phyloP scores from a whole-genome alignment of 1,284 basidiomycete species.

The Phylloporus sp. region DNA sequence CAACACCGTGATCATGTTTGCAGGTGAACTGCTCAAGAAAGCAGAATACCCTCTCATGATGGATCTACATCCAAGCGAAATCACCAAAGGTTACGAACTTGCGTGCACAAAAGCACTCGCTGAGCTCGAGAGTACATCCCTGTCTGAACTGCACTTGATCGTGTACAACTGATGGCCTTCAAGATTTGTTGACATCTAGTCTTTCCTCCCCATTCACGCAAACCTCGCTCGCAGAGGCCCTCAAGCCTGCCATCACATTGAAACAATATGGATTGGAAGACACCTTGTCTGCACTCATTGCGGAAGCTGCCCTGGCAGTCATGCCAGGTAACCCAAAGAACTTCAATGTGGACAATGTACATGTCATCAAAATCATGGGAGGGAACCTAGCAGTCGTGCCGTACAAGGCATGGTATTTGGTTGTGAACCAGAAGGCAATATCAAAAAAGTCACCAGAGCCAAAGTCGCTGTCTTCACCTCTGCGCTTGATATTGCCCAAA shows the following conservation, averaged over 20 bases:
- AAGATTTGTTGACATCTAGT: slow-evolving; percentile 66
- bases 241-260: slow-evolving; percentile 92
- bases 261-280: slow-evolving; percentile 98
- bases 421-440: slow-evolving; percentile 88
- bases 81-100: slow-evolving; percentile 95
- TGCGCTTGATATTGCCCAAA: slow-evolving; percentile 92
- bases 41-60: slow-evolving; percentile 93
- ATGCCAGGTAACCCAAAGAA: slow-evolving; percentile 90
- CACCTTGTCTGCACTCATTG: slow-evolving; percentile 81
- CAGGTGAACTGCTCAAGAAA: slow-evolving; percentile 94
- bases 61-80: slow-evolving; percentile 95
- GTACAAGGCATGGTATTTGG: slow-evolving; percentile 99
- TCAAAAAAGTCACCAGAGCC: slow-evolving; percentile 83
- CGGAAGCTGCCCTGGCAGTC: slow-evolving; percentile 89
- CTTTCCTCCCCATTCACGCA: slow-evolving; percentile 83
- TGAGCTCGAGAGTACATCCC: slow-evolving; percentile 86
- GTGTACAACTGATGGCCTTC: slow-evolving; percentile 14
- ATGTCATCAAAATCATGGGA: slow-evolving; percentile 99
- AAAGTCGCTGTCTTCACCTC: slow-evolving; percentile 97
- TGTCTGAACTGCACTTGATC: slow-evolving; percentile 1
- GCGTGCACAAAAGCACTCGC: slow-evolving; percentile 86
- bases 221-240: slow-evolving; percentile 76
- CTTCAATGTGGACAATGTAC: slow-evolving; percentile 98
- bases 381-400: slow-evolving; percentile 88
- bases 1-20: slow-evolving; percentile 94